Conservation (phyloP, 495 filamentous ascomycete genomes). For the Aspergillus ostianus region DNA sequence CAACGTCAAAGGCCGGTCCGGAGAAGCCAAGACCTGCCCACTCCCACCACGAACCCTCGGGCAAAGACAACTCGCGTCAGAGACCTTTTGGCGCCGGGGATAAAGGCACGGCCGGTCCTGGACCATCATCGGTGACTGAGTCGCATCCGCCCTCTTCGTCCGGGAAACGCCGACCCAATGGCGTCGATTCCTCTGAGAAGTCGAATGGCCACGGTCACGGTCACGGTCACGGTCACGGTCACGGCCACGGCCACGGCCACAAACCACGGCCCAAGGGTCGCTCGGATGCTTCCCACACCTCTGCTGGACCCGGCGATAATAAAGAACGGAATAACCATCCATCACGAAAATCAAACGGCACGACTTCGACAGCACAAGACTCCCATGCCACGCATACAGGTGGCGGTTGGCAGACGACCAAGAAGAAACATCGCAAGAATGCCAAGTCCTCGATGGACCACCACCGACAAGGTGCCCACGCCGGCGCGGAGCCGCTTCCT, state of each 20-base stretch:
- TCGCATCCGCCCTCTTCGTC: constrained; percentile 27
- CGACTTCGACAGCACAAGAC: constrained; percentile 22
- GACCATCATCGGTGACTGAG: constrained; percentile 20
- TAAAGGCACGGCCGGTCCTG: constrained; percentile 24
- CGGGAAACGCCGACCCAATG: constrained; percentile 33
- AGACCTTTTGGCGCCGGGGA: constrained; percentile 34
- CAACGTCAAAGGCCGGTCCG: constrained; percentile 23
- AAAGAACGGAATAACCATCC: constrained; percentile 33
- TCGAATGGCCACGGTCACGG: constrained; percentile 21
- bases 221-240: constrained; percentile 13
- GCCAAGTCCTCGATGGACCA: constrained; percentile 36
- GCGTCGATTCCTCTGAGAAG: constrained; percentile 35
- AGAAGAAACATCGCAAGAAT: constrained; percentile 47
- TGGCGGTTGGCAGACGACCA: constrained; percentile 49
- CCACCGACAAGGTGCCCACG: constrained; percentile 24
- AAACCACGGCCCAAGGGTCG: constrained; percentile 35
- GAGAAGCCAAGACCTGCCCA: constrained; percentile 29
- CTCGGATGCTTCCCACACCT: constrained; percentile 29
- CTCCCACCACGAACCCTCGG: constrained; percentile 20
- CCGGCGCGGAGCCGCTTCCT: constrained; percentile 42
- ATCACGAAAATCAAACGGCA: constrained; percentile 36
- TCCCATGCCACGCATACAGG: constrained; percentile 26
- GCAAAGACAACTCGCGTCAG: constrained; percentile 31
- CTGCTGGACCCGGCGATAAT: constrained; percentile 21
- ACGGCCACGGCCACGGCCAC: constrained; percentile 17